These are phyloP conservation scores for Phalaenopsis aphrodite DNA, from an alignment of 106 monocot species.

Conservation along the genomic window DNA sequence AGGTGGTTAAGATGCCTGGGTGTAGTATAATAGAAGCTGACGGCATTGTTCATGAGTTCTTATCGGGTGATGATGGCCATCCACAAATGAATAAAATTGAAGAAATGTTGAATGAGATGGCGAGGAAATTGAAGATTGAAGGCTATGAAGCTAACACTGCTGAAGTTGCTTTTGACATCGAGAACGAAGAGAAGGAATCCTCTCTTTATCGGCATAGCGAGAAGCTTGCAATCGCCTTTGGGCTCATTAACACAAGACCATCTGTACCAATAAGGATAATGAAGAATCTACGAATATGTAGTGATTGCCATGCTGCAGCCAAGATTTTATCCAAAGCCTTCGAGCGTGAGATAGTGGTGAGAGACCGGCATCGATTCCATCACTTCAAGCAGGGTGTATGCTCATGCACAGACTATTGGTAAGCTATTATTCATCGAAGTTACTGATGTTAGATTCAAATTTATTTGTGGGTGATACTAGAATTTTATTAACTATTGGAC, in stretches of 20 bases:
- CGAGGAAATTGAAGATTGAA: constrained; percentile 29
- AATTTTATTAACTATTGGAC: no score
- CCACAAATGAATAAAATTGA: constrained; percentile 24
- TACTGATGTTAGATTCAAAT: background rate
- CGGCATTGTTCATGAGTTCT: constrained; percentile 25
- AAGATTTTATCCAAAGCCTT: constrained; percentile 30
- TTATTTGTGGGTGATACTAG: no score
- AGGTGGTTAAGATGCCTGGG: constrained; percentile 36
- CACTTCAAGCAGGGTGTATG: constrained; percentile 26
- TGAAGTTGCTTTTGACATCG: constrained; percentile 36
- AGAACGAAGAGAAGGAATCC: constrained; percentile 31
- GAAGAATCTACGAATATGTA: constrained; percentile 34
- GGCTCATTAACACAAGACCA: constrained; percentile 18
- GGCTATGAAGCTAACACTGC: constrained; percentile 28
- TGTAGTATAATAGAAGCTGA: constrained; percentile 31
- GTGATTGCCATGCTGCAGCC: constrained; percentile 28
- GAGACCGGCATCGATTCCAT: constrained; percentile 30
- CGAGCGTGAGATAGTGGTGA: constrained; percentile 26
- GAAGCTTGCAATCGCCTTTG: constrained; percentile 37
- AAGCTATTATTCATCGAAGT: background rate
- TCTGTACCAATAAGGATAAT: constrained; percentile 29
- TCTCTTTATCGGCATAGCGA: constrained; percentile 28
- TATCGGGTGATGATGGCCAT: constrained; percentile 25
- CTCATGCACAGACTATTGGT: constrained; percentile 21
- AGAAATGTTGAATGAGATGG: constrained; percentile 21